phyloP scores from a whole-genome alignment of 1,139 yeast species.

The Starmera stellimalicola region DNA sequence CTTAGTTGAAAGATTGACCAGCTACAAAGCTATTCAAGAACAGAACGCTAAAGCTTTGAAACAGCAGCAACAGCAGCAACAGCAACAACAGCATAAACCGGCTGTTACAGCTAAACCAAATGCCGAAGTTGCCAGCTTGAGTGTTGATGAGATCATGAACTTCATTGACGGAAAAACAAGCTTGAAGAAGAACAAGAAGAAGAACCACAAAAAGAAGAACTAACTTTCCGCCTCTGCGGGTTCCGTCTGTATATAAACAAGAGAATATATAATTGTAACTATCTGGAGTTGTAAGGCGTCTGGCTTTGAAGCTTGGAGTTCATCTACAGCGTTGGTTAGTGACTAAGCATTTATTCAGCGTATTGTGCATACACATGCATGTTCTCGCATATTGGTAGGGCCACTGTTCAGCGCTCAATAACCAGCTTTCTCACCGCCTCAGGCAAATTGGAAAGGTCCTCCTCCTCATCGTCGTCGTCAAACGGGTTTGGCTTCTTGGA shows the following conservation, averaged over 20 bases:
- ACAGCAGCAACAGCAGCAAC: constrained; percentile 8
- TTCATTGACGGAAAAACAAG: constrained; percentile 46
- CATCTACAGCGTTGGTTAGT: too few relatives aligned
- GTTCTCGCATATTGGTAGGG: too few relatives aligned
- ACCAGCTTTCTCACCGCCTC: constrained; percentile 21
- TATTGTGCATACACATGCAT: too few relatives aligned
- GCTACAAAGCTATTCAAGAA: constrained; percentile 9
- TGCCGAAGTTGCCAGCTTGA: constrained; percentile 48
- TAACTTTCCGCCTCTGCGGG: too few relatives aligned
- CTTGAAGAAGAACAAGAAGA: constrained; percentile 17
- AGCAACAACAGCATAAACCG: constrained; percentile 14
- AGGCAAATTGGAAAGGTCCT: constrained; percentile 20
- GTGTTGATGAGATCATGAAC: constrained; percentile 59
- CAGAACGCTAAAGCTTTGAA: constrained; percentile 9
- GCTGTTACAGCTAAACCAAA: constrained; percentile 15
- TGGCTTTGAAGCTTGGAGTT: too few relatives aligned
- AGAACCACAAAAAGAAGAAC: constrained; percentile 17
- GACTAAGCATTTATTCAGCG: too few relatives aligned
- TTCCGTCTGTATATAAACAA: too few relatives aligned
- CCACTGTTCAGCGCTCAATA: constrained; percentile 8
- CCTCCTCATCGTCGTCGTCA: constrained; percentile 20
- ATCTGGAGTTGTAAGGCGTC: too few relatives aligned
- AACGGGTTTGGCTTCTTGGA: constrained; percentile 15
- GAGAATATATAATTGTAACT: too few relatives aligned
- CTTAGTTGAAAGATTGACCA: constrained; percentile 9